Conservation (phyloP, 805 yeast genomes). For the Brettanomyces sp. region DNA sequence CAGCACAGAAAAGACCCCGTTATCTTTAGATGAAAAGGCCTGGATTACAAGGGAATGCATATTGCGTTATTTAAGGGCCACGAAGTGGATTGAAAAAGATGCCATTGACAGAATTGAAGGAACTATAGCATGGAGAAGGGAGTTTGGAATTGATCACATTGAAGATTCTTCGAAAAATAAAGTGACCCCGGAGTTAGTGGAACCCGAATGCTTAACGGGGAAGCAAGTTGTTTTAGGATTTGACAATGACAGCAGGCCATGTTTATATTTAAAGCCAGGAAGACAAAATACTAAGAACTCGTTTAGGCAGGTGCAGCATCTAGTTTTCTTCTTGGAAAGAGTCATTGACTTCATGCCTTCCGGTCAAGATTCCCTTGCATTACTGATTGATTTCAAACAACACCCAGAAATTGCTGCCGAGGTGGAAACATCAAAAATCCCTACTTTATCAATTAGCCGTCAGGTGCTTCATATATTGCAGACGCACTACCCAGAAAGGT, state of each 20-base stretch:
- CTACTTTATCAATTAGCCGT: constrained; percentile 82
- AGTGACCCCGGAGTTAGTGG: constrained; percentile 44
- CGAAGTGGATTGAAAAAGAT: constrained; percentile 74
- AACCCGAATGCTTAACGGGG: constrained; percentile 79
- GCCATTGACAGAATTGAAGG: constrained; percentile 67
- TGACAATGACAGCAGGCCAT: constrained; percentile 86
- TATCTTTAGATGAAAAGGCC: constrained; percentile 55
- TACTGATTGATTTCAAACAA: constrained; percentile 85
- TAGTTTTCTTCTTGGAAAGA: constrained; percentile 86
- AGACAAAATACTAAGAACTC: constrained; percentile 91
- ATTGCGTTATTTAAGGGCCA: constrained; percentile 82
- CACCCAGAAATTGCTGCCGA: constrained; percentile 46
- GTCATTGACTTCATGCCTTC: constrained; percentile 93
- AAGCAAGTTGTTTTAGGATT: constrained; percentile 87
- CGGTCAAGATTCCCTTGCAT: constrained; percentile 90
- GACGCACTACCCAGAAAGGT: constrained; percentile 94
- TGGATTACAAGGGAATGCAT: constrained; percentile 94
- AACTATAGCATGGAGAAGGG: constrained; percentile 88
- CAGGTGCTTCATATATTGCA: constrained; percentile 90
- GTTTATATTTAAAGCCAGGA: constrained; percentile 87
- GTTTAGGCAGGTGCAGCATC: constrained; percentile 88
- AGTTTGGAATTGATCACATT: constrained; percentile 58
- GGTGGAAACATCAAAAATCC: constrained; percentile 59
- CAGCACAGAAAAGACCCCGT: constrained; percentile 26
- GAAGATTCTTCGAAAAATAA: constrained; percentile 38